Evolutionary conservation across 2,329 filamentous ascomycete genomes (phyloP).

Genomic region (Cladorrhinum sp.): DNA sequence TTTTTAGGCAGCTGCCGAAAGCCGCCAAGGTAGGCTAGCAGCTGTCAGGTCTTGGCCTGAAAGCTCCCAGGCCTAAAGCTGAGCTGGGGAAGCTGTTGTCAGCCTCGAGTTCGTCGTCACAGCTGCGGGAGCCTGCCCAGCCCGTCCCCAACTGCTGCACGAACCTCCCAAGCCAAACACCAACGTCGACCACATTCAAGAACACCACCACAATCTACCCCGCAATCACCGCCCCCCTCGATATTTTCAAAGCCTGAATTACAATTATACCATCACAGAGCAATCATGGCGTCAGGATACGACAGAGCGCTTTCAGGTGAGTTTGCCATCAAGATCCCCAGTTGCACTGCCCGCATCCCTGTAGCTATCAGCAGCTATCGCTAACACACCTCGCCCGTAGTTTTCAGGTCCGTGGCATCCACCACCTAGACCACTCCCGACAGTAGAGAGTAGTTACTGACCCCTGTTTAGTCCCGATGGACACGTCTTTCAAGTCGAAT

Average conservation of each 20-base stretch:
- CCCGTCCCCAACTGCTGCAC: neutral
- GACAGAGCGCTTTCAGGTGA: slow-evolving; percentile 98
- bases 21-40: neutral
- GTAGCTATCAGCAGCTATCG: slow-evolving; percentile 30
- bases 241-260: slow-evolving; percentile 2
- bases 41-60: neutral
- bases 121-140: slow-evolving; percentile 28
- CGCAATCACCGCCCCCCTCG: slow-evolving; percentile 5
- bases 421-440: neutral
- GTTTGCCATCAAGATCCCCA: slow-evolving; percentile 31
- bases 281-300: slow-evolving; percentile 83
- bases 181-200: slow-evolving; percentile 10
- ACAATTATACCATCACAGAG: slow-evolving; percentile 6
- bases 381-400: slow-evolving; percentile 53
- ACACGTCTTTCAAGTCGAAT: slow-evolving; percentile 99
- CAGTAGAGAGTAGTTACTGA: slow-evolving; percentile 39
- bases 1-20: neutral
- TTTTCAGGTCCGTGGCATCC: slow-evolving; percentile 68
- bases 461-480: slow-evolving; percentile 77
- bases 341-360: slow-evolving; percentile 9
- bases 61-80: neutral
- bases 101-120: slow-evolving; percentile 29
- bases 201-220: neutral
- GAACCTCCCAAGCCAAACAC: slow-evolving; percentile 1
- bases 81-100: slow-evolving; percentile 17